Evolutionary conservation across 371 early-diverging fungal species (phyloP), one percentile per base, ranked within the genome.

Genomic region (Mortierella sp.): DNA sequence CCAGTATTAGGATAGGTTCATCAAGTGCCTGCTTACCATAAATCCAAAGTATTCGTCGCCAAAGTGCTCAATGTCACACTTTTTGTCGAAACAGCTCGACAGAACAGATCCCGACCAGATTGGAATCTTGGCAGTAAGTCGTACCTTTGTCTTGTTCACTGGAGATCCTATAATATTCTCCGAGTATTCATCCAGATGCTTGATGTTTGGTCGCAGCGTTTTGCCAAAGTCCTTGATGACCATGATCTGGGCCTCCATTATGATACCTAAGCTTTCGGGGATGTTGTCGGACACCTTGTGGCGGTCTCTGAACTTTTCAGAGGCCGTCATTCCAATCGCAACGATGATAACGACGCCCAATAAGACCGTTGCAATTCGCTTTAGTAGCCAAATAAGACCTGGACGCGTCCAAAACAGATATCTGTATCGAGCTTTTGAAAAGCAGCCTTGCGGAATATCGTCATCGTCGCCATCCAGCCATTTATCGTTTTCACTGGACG

Each of bases 41-140:
- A 71, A 71, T 5, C 66, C 72, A 57, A 65, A 61, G 25, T 52
- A 71, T 12, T 65, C 57, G 10, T 66, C 48, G 47, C 66, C 52
- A 28, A 54, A 28, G 9, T 59, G 48, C 16, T 44, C 39, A 14
- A 53, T 28, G 16, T 61, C 62, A 24, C 72, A 71, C 28, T 55
- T 44, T 12, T 54, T 12, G 16, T 57, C 45, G 14, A 71, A 46
- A 27, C 72, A 71, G 3, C 27, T 54, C 5, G 39, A 16, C 7
- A 22, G 34, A 1, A 61, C 40, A 17, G 62, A 49, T 16, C 43
- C 53, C 3, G 37, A 49, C 66, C 72, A 71, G 49, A 71, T 37
- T 3, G 72, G 72, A 1, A 71, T 53, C 49, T 54, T 71, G 21
- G 44, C 9, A 3, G 37, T 50, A 10, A 28, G 43, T 34, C 17